Percentiles rank a stretch among this genome's conserved stretches.
Evolutionary conservation across 2,329 filamentous ascomycete genomes (phyloP).

Genomic region (Aspergillus caelatus): DNA sequence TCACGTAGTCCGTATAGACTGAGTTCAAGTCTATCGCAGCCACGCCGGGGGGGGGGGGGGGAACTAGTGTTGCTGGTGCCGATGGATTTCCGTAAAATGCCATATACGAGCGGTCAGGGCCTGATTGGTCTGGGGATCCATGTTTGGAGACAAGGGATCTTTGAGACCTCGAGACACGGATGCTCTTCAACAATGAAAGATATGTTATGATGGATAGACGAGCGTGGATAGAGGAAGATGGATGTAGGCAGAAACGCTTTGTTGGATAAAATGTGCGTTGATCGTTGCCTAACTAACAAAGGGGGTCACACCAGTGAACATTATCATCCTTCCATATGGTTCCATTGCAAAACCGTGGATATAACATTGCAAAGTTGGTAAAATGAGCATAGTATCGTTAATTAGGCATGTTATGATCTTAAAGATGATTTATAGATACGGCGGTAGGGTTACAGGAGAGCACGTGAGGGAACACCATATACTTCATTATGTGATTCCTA

Average conservation of each 20-base stretch:
- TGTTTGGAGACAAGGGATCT: no score
- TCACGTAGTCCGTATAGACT: no score
- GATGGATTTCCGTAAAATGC: no score
- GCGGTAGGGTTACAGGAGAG: background rate
- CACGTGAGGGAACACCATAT: background rate
- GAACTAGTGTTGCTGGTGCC: no score
- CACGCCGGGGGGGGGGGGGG: no score
- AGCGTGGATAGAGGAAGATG: no score
- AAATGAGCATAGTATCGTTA: no score
- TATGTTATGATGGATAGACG: background rate
- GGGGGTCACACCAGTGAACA: background rate
- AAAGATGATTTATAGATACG: background rate
- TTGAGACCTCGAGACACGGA: no score
- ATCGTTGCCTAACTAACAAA: background rate
- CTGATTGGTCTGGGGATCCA: no score
- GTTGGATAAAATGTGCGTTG: background rate
- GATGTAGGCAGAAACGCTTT: background rate
- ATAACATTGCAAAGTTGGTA: no score
- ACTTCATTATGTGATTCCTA: background rate
- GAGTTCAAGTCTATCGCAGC: no score
- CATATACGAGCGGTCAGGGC: no score
- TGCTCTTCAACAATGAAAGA: accelerated
- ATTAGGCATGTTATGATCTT: background rate
- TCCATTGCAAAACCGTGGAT: background rate
- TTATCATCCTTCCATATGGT: background rate